Evolutionary conservation across 2,329 filamentous ascomycete species (phyloP).

Genomic region (Cercospora sp.): DNA sequence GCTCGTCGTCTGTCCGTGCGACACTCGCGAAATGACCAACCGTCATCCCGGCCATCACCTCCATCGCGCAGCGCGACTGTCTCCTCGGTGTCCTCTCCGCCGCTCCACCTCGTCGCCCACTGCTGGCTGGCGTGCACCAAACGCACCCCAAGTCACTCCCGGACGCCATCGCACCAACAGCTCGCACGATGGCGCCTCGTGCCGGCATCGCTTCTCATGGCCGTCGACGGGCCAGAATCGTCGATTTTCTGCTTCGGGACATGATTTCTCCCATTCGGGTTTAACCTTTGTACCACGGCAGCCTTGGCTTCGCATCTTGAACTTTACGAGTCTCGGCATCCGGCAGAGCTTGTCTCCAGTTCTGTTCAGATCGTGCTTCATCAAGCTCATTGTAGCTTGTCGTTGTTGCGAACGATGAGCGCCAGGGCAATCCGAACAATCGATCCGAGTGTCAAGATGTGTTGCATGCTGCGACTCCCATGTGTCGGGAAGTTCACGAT

Average conservation of each 20-base stretch:
- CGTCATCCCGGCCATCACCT: not conserved
- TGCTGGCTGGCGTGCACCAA: not conserved
- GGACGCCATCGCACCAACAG: not conserved
- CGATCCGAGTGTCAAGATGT: not conserved
- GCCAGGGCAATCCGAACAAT: not conserved
- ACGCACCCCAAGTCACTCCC: not conserved
- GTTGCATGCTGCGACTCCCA: not conserved
- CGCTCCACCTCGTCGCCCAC: not conserved
- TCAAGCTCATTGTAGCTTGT: not conserved
- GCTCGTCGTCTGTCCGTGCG: not conserved
- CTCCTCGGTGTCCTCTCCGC: not conserved
- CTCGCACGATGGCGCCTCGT: not conserved
- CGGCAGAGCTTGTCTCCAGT: not conserved
- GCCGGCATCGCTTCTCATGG: not conserved
- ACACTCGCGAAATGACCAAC: not conserved
- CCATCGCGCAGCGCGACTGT: not conserved
- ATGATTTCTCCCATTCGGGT: not conserved
- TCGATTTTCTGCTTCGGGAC: not conserved
- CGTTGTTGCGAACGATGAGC: not conserved
- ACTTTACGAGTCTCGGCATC: not conserved
- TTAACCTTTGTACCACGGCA: not conserved
- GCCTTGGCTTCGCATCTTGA: conserved; percentile 4
- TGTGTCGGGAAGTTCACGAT: not conserved
- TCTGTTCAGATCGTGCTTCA: not conserved
- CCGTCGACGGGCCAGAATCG: conserved; percentile 1